These are phyloP conservation scores for Leishmania gerbilli DNA, from an alignment of 208 protist species.

Conservation along the genomic window DNA sequence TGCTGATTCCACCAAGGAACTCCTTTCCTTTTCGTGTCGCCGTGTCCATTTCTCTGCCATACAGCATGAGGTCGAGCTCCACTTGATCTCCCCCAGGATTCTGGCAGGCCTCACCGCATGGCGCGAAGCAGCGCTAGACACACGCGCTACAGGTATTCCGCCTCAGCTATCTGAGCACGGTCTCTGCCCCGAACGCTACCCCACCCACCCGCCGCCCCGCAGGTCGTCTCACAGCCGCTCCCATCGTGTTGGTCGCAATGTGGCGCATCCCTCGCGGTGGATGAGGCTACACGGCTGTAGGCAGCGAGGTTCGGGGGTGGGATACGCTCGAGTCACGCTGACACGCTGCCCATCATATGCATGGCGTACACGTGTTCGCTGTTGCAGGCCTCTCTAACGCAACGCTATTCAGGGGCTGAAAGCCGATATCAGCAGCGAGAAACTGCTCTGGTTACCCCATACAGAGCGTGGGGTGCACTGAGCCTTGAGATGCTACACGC, in stretches of 20 bases:
- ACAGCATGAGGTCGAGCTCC: not conserved
- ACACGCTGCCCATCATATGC: too few relatives aligned
- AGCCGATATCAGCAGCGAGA: not conserved
- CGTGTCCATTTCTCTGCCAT: not conserved
- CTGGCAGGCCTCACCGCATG: not conserved
- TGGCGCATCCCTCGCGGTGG: too few relatives aligned
- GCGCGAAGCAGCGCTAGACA: not conserved
- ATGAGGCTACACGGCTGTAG: too few relatives aligned
- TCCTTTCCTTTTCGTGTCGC: not conserved
- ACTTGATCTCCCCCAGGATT: not conserved
- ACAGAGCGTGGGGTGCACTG: not conserved
- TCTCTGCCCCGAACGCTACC: not conserved
- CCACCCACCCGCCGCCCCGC: not conserved
- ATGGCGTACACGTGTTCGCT: too few relatives aligned
- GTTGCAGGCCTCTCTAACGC: too few relatives aligned
- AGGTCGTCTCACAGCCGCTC: not conserved
- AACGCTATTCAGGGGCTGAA: not conserved
- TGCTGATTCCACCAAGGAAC: not conserved
- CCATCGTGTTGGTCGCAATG: too few relatives aligned
- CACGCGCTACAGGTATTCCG: not conserved
- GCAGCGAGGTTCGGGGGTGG: too few relatives aligned
- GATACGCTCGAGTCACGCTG: too few relatives aligned
- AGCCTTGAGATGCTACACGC: not conserved
- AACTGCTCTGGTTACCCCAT: not conserved
- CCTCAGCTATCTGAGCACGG: not conserved